phyloP scores from a whole-genome alignment of 495 filamentous ascomycete species.

The Articulospora tetracladia region DNA sequence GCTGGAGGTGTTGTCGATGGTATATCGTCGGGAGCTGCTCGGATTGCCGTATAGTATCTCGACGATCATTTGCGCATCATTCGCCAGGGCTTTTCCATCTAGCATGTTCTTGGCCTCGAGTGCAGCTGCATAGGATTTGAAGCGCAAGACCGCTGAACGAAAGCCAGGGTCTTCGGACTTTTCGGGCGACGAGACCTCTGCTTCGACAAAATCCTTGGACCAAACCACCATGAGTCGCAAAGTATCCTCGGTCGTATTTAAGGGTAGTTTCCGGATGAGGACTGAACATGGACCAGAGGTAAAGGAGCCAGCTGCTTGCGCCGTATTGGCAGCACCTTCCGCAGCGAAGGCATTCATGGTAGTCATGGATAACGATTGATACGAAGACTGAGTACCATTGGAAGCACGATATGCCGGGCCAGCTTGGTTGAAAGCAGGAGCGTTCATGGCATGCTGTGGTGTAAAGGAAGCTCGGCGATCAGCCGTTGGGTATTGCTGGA shows the following conservation, averaged over 20 bases:
- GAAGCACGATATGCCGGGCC: constrained; percentile 23
- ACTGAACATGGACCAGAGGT: constrained; percentile 19
- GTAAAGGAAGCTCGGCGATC: constrained; percentile 18
- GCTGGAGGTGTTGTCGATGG: constrained; percentile 30
- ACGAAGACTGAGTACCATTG: constrained; percentile 22
- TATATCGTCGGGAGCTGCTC: constrained; percentile 34
- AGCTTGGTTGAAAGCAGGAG: constrained; percentile 20
- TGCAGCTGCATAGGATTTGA: constrained; percentile 66
- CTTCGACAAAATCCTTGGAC: constrained; percentile 74
- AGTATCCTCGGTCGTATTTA: constrained; percentile 66
- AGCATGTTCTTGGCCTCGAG: constrained; percentile 73
- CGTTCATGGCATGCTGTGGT: constrained; percentile 29
- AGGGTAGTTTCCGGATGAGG: constrained; percentile 72
- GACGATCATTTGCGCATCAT: constrained; percentile 75
- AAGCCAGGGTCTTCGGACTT: constrained; percentile 68
- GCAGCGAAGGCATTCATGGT: constrained; percentile 24
- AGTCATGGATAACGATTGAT: constrained; percentile 25
- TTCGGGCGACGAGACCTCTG: constrained; percentile 65
- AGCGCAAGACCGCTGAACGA: constrained; percentile 70
- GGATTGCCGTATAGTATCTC: constrained; percentile 58
- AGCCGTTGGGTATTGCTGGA: constrained; percentile 1
- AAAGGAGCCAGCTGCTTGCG: constrained; percentile 17
- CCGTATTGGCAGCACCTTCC: constrained; percentile 16
- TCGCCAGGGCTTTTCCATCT: constrained; percentile 76
- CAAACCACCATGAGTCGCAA: constrained; percentile 81